These are phyloP conservation scores for Boletus pseudo-olivaceus DNA, from an alignment of 768 basidiomycete species.

Conservation along the genomic window DNA sequence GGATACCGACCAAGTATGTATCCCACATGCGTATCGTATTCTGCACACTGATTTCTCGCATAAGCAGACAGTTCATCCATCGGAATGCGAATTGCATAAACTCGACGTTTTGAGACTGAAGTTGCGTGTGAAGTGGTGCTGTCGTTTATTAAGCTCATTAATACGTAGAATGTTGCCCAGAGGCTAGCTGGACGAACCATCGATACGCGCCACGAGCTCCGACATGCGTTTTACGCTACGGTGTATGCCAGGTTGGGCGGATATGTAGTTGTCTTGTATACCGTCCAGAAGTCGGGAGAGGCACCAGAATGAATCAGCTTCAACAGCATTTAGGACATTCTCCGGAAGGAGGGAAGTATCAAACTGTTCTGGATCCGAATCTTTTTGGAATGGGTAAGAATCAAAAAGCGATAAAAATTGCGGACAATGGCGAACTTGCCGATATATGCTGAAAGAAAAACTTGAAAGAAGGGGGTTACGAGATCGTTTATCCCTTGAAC, in stretches of 20 bases:
- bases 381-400: constrained; percentile 39
- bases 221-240: constrained; percentile 92
- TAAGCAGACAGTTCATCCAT: constrained; percentile 99
- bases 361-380: constrained; percentile 86
- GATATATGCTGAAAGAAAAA: constrained; percentile 93
- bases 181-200: constrained; percentile 51
- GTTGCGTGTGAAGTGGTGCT: constrained; percentile 86
- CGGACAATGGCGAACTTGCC: constrained; percentile 44
- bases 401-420: not conserved
- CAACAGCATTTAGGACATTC: constrained; percentile 74
- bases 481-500: constrained; percentile 99
- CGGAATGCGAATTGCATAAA: constrained; percentile 99
- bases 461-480: constrained; percentile 96
- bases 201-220: constrained; percentile 86
- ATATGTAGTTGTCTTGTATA: constrained; percentile 98
- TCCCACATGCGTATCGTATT: constrained; percentile 99
- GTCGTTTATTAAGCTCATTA: not conserved
- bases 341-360: constrained; percentile 75
- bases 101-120: constrained; percentile 89
- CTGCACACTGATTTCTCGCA: constrained; percentile 95
- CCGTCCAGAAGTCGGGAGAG: constrained; percentile 92
- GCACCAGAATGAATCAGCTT: constrained; percentile 99
- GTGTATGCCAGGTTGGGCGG: constrained; percentile 94
- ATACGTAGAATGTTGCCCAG: not conserved
- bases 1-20: constrained; percentile 80